Base-by-base conservation (phyloP, 768 basidiomycete genomes). In the Macrolepiota albuminosa region DNA sequence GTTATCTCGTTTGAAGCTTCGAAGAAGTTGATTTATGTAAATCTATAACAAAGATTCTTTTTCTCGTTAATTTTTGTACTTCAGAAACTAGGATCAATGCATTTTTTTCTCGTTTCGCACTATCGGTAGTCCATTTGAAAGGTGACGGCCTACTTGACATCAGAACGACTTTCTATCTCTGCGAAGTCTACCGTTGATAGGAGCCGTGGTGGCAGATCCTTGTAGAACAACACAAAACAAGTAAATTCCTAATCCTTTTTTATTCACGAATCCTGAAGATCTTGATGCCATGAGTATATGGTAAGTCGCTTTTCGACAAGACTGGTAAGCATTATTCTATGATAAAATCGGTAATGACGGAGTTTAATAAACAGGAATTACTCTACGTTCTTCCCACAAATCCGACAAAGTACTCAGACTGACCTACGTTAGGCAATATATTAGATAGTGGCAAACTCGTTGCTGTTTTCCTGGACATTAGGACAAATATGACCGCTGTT, bases 201-300 rank as follows among this genome's bases (percentile, higher is more conserved):
- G 29, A 29, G 29, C 29, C 29, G 29, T 29, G 29, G 29, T 29
- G 29, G 4, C 29, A 29, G 29, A 29, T 29, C 29, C 29, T 29
- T 29, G 29, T 2, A 29, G 29, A 29, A 2, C 29, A 29, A 29
- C 29, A 29, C 29, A 29, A 29, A 29, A 4, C 29, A 4, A 29
- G 29, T 29, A 29, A 29, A 29, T 29, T 26, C 45, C 59, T 88
- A 52, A 85, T 86, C 0, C 71, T 88, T 54, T 88, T 54, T 71
- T 88, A 40, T 86, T 89, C 66, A 87, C 87, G 42, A 88, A 88
- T 67, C 84, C 82, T 4, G 86, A 87, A 58, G 76, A 78, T 9
- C 70, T 79, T 16, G 79, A 81, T 1, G 72, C 84, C 11, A 66
- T 73, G 5, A 72, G 72, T 5, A 68, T 79, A 6, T 86, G 83